Conservation (phyloP, 164 flowering plant species). For the Nymphaea colorata region DNA sequence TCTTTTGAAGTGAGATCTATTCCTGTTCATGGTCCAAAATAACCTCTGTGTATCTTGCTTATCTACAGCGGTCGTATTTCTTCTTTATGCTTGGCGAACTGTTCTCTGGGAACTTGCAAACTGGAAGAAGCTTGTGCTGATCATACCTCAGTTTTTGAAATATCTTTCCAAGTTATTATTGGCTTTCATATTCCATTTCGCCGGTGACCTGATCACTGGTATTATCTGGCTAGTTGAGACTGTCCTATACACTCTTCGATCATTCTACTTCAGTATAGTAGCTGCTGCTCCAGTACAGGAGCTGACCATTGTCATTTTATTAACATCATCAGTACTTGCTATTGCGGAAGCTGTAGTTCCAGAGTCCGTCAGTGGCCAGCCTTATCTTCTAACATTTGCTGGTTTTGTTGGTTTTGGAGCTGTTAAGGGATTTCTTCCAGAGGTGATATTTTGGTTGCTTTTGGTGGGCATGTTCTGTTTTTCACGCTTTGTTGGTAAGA, state of each 20-base stretch:
- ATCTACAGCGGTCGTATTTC: constrained; percentile 48
- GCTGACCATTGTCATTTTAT: constrained; percentile 37
- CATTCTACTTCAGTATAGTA: constrained; percentile 59
- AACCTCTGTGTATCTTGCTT: too few relatives aligned
- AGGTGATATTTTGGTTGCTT: constrained; percentile 61
- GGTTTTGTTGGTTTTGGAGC: constrained; percentile 70
- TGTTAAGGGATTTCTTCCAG: constrained; percentile 44
- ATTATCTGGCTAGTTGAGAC: constrained; percentile 41
- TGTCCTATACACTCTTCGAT: constrained; percentile 34
- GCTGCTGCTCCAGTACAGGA: constrained; percentile 69
- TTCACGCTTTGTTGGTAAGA: constrained; percentile 29
- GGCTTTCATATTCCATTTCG: constrained; percentile 46
- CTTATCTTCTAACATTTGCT: constrained; percentile 45
- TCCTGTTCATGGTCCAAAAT: too few relatives aligned
- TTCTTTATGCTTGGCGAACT: constrained; percentile 72
- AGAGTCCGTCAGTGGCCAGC: constrained; percentile 42
- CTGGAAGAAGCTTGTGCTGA: constrained; percentile 44
- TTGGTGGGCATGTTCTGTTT: constrained; percentile 43
- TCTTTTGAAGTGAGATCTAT: too few relatives aligned
- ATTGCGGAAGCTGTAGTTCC: constrained; percentile 62
- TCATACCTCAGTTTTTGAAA: constrained; percentile 26
- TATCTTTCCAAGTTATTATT: constrained; percentile 42
- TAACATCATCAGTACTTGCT: constrained; percentile 59
- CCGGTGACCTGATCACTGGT: constrained; percentile 61
- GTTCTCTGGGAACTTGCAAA: constrained; percentile 75